These are phyloP conservation scores for Magnaporthiopsis poae DNA, from an alignment of 2,329 filamentous ascomycete species.

Conservation along the genomic window DNA sequence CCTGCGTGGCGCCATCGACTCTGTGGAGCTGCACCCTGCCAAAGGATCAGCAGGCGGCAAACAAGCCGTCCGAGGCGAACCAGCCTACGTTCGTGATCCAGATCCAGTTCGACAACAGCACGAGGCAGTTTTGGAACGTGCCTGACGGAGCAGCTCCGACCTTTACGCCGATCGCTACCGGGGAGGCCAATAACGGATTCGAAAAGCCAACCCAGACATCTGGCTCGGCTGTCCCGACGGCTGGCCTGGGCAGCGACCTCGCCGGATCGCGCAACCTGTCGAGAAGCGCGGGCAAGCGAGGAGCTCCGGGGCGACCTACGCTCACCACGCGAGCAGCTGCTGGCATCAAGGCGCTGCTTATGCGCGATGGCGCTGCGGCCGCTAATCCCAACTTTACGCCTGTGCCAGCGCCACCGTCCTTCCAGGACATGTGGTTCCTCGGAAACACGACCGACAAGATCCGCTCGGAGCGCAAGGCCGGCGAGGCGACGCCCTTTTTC, in stretches of 20 bases:
- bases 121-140: constrained; percentile 39
- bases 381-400: constrained; percentile 31
- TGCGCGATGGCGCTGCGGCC: neutral
- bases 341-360: neutral
- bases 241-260: neutral
- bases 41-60: constrained; percentile 60
- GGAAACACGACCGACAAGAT: constrained; percentile 77
- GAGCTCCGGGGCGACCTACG: neutral
- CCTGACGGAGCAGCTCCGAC: constrained; percentile 25
- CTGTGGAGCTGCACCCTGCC: constrained; percentile 82
- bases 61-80: constrained; percentile 52
- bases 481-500: constrained; percentile 82
- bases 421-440: constrained; percentile 67
- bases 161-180: constrained; percentile 11
- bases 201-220: neutral
- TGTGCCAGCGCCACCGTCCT: constrained; percentile 46
- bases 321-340: neutral
- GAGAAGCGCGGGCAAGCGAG: neutral
- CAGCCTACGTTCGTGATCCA: constrained; percentile 73
- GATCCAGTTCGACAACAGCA: constrained; percentile 61
- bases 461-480: constrained; percentile 56
- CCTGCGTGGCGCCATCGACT: constrained; percentile 62
- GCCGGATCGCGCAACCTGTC: neutral
- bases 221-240: neutral
- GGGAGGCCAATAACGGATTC: neutral